Percentiles rank a stretch among this genome's conserved stretches.
These are phyloP conservation scores for Colletotrichum ledebouriae DNA, from an alignment of 2,329 filamentous ascomycete species.

Conservation along the genomic window DNA sequence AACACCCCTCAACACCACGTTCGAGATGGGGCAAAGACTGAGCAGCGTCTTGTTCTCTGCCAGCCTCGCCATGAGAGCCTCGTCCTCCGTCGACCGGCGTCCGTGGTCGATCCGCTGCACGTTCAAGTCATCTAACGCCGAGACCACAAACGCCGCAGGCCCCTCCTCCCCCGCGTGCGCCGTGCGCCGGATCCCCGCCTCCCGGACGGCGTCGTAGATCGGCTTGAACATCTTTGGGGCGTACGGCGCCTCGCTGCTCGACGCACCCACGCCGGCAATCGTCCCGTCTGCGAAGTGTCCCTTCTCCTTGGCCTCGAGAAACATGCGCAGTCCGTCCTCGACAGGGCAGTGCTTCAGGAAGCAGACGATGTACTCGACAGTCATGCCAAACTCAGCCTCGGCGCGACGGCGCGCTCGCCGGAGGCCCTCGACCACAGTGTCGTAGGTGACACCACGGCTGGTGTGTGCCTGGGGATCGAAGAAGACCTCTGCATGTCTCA, in stretches of 20 bases:
- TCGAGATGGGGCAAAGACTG: slow-evolving; percentile 39
- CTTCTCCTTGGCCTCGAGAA: slow-evolving; percentile 50
- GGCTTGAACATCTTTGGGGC: slow-evolving; percentile 72
- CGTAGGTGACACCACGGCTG: slow-evolving; percentile 71
- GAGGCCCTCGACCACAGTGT: slow-evolving; percentile 75
- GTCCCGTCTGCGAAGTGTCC: slow-evolving; percentile 65
- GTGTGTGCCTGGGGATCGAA: slow-evolving; percentile 86
- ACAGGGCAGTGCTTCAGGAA: slow-evolving; percentile 79
- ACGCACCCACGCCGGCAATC: slow-evolving; percentile 75
- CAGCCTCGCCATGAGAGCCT: slow-evolving; percentile 69
- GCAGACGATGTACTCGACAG: slow-evolving; percentile 77
- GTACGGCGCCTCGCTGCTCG: slow-evolving; percentile 71
- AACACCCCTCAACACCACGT: slow-evolving; percentile 51
- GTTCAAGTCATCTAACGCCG: slow-evolving; percentile 72
- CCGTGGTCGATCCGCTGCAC: slow-evolving; percentile 82
- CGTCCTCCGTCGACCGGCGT: slow-evolving; percentile 73
- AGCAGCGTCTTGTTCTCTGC: slow-evolving; percentile 67
- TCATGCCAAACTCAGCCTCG: slow-evolving; percentile 72
- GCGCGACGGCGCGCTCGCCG: slow-evolving; percentile 71
- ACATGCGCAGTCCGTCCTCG: slow-evolving; percentile 64
- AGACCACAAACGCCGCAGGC: slow-evolving; percentile 73
- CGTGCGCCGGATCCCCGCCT: slow-evolving; percentile 68
- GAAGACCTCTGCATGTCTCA: slow-evolving; percentile 82
- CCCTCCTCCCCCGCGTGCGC: slow-evolving; percentile 84
- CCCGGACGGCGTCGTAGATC: slow-evolving; percentile 67